Evolutionary conservation across 2,329 filamentous ascomycete species (phyloP).

Genomic region (Paraphaeosphaeria sporulosa): DNA sequence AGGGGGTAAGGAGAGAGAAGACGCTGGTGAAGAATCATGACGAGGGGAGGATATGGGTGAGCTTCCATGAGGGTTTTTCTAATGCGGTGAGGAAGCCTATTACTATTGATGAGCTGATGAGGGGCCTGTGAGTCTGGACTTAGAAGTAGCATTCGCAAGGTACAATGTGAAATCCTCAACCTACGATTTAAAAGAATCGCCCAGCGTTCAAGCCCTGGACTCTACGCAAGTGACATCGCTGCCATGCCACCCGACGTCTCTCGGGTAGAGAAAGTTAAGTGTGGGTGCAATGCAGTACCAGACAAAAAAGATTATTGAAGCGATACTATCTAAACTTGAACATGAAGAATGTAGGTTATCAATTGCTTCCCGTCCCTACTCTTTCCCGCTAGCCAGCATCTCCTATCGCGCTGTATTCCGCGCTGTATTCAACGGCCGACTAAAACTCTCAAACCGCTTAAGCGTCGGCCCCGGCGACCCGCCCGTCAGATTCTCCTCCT

Average conservation of each 20-base stretch:
- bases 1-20: constrained; percentile 53
- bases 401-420: neutral
- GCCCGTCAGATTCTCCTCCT: neutral
- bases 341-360: too few relatives aligned
- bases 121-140: constrained; percentile 59
- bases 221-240: too few relatives aligned
- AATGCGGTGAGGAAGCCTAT: constrained; percentile 93
- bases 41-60: constrained; percentile 79
- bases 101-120: constrained; percentile 79
- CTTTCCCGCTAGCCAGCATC: neutral
- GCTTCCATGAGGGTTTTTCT: constrained; percentile 87
- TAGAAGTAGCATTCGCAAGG: neutral
- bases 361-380: too few relatives aligned
- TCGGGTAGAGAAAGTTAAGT: too few relatives aligned
- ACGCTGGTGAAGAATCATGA: constrained; percentile 46
- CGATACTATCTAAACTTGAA: too few relatives aligned
- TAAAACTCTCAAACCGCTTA: constrained; percentile 9
- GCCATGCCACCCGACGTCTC: too few relatives aligned
- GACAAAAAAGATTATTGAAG: too few relatives aligned
- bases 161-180: too few relatives aligned
- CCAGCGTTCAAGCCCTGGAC: too few relatives aligned
- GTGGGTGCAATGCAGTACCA: too few relatives aligned
- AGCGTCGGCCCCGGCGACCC: constrained; percentile 1
- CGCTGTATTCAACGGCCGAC: constrained; percentile 1
- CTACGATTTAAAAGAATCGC: too few relatives aligned